Conservation (phyloP, 75 land plant species). For the Selaginella moellendorffii region DNA sequence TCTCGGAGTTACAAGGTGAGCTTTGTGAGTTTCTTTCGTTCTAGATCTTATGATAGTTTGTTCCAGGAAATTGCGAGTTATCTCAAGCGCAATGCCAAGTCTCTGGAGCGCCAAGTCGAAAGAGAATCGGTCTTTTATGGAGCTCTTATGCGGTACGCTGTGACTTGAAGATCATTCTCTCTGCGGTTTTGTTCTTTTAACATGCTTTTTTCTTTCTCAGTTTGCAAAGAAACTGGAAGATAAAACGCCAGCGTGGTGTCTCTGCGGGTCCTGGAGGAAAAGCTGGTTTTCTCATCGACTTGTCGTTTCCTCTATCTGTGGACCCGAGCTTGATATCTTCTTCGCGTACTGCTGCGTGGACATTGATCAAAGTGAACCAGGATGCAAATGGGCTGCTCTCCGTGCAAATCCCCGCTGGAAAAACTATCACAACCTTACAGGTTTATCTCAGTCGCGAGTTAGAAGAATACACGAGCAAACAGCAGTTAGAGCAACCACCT, state of each 20-base stretch:
- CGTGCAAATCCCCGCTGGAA: slow-evolving; percentile 32
- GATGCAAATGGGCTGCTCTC: slow-evolving; percentile 66
- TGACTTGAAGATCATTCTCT: background rate
- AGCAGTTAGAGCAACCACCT: slow-evolving; percentile 20
- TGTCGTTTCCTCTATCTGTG: slow-evolving; percentile 38
- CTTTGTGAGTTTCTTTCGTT: too few relatives aligned
- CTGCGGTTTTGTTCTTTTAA: background rate
- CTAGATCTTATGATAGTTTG: background rate
- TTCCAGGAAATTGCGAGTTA: background rate
- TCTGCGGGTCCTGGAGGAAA: slow-evolving; percentile 58
- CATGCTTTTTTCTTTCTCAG: slow-evolving; percentile 22
- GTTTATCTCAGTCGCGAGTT: background rate
- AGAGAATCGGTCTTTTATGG: slow-evolving; percentile 90
- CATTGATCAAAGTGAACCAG: slow-evolving; percentile 60
- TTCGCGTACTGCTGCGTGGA: slow-evolving; percentile 29
- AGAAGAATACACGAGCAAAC: slow-evolving; percentile 18
- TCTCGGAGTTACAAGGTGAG: slow-evolving; percentile 63
- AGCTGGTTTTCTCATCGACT: slow-evolving; percentile 80
- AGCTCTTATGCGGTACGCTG: slow-evolving; percentile 68
- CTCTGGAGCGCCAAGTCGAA: slow-evolving; percentile 76
- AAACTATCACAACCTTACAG: slow-evolving; percentile 8
- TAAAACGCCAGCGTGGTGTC: slow-evolving; percentile 64
- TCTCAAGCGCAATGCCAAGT: slow-evolving; percentile 70
- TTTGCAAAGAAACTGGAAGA: slow-evolving; percentile 96
- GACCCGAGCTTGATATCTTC: slow-evolving; percentile 25